phyloP scores from a whole-genome alignment of 176 grass and related monocot species.

The Microstegium vimineum region DNA sequence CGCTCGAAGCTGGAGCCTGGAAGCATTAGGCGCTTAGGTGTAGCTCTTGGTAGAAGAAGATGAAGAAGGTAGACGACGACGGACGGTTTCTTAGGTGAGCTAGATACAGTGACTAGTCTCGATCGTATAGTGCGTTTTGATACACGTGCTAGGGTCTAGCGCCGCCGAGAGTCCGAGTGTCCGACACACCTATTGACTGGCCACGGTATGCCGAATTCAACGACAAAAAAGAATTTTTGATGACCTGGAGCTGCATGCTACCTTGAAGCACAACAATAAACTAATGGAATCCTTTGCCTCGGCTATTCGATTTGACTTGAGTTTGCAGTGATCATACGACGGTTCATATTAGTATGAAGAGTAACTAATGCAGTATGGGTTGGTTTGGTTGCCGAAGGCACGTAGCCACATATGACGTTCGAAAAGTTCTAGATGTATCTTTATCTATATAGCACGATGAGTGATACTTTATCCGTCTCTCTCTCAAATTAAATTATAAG shows the following conservation, averaged over 20 bases:
- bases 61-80: conserved; percentile 36
- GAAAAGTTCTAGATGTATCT: too few relatives aligned
- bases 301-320: background rate
- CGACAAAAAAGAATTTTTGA: conserved; percentile 29
- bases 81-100: conserved; percentile 61
- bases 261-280: conserved; percentile 54
- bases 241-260: conserved; percentile 38
- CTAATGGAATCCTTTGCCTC: conserved; percentile 23
- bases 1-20: background rate
- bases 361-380: background rate
- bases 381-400: background rate
- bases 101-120: conserved; percentile 51
- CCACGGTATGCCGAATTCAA: conserved; percentile 31
- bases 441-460: too few relatives aligned
- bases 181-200: conserved; percentile 24
- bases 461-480: too few relatives aligned
- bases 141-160: conserved; percentile 45
- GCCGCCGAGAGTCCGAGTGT: background rate
- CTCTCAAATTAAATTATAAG: too few relatives aligned
- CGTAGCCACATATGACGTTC: too few relatives aligned
- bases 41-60: conserved; percentile 38
- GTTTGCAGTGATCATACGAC: background rate
- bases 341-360: background rate
- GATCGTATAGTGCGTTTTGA: conserved; percentile 59
- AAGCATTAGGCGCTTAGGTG: conserved; percentile 37